Percentiles rank a stretch among this genome's conserved stretches.
These are phyloP conservation scores for Agrocybe chaxingu DNA, from an alignment of 768 basidiomycete genomes.

Conservation along the genomic window DNA sequence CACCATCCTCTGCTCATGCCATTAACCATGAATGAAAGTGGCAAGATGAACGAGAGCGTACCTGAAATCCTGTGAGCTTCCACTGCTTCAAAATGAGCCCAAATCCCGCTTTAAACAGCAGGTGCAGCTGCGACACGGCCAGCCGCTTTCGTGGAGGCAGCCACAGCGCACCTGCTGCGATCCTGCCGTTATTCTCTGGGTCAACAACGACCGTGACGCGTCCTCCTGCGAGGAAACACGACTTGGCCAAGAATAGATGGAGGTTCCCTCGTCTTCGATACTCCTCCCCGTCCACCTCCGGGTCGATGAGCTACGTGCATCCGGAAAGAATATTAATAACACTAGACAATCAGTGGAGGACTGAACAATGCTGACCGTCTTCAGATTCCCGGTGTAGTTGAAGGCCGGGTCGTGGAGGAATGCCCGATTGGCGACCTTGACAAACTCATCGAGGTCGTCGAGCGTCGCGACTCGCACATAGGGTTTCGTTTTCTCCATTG, in stretches of 20 bases:
- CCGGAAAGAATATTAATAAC: not conserved
- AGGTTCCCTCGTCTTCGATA: constrained; percentile 12
- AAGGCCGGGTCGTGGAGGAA: constrained; percentile 26
- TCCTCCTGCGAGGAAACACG: constrained; percentile 18
- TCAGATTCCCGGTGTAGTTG: constrained; percentile 23
- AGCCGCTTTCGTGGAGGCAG: constrained; percentile 22
- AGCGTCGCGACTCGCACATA: constrained; percentile 17
- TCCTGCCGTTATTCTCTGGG: constrained; percentile 12
- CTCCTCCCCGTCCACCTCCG: constrained; percentile 11
- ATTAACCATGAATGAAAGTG: not conserved
- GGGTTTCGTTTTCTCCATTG: not conserved
- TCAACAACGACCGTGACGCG: constrained; percentile 24
- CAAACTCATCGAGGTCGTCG: constrained; percentile 17
- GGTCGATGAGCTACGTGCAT: constrained; percentile 14
- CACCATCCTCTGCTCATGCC: constrained; percentile 14
- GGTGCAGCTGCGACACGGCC: constrained; percentile 17
- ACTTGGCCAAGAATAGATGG: constrained; percentile 15
- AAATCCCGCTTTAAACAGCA: constrained; percentile 16
- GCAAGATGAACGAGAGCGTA: constrained; percentile 5
- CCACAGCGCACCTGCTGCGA: constrained; percentile 24
- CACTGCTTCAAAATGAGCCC: constrained; percentile 15
- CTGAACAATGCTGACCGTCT: no score
- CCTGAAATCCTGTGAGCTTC: constrained; percentile 17
- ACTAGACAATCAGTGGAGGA: not conserved
- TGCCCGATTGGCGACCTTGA: constrained; percentile 16